These are phyloP conservation scores for Acanthamoeba lenticulata DNA, from an alignment of 208 protist genomes.

Conservation along the genomic window DNA sequence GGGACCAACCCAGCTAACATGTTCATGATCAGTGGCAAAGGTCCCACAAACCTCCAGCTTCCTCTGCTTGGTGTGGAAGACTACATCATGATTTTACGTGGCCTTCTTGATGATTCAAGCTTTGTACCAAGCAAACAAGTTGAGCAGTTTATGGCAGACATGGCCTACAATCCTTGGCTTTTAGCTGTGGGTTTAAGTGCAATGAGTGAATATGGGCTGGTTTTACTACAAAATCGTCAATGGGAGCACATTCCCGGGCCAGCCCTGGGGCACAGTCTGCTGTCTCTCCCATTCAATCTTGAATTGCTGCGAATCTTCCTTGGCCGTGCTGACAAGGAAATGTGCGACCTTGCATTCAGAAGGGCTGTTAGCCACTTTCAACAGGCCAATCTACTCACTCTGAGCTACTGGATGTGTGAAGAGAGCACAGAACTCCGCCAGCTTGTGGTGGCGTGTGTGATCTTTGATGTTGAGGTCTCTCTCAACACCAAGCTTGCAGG, in stretches of 20 bases:
- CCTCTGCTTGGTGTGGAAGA: neutral
- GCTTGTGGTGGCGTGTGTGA: neutral
- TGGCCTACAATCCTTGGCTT: slow-evolving; percentile 23
- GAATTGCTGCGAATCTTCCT: slow-evolving; percentile 8
- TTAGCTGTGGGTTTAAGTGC: neutral
- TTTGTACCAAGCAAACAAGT: slow-evolving; percentile 7
- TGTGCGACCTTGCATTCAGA: slow-evolving; percentile 27
- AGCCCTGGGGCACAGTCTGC: neutral
- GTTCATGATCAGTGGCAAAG: slow-evolving; percentile 5
- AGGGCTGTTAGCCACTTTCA: neutral
- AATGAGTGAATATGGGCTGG: neutral
- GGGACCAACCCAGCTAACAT: slow-evolving; percentile 4
- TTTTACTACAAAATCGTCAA: neutral
- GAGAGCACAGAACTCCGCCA: neutral
- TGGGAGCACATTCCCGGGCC: too few relatives aligned
- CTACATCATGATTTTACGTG: slow-evolving; percentile 3
- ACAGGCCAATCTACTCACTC: slow-evolving; percentile 35
- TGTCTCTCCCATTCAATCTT: slow-evolving; percentile 19
- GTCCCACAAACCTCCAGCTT: neutral
- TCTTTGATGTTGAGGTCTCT: slow-evolving; percentile 39
- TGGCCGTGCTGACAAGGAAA: neutral
- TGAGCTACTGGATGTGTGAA: slow-evolving; percentile 20
- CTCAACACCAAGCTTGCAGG: slow-evolving; percentile 36
- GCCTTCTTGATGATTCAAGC: neutral
- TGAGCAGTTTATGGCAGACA: neutral